phyloP scores from a whole-genome alignment of 1,139 yeast genomes.

The Scheffersomyces parashehatae region DNA sequence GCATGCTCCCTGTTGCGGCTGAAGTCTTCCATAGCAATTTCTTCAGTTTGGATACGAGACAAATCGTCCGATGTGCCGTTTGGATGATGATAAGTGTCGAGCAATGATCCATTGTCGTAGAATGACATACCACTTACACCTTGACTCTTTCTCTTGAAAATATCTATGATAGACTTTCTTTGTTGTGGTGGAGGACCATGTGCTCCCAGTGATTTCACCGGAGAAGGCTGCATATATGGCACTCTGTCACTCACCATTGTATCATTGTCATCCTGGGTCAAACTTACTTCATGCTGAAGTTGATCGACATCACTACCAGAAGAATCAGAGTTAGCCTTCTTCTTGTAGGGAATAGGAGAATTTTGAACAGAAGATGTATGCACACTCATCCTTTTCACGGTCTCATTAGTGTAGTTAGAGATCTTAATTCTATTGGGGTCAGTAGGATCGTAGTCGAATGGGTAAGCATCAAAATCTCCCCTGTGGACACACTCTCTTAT shows the following conservation, averaged over 20 bases:
- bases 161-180: conserved; percentile 26
- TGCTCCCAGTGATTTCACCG: conserved; percentile 5
- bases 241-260: conserved; percentile 1
- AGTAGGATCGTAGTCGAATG: conserved; percentile 64
- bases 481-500: conserved; percentile 71
- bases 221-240: conserved; percentile 1
- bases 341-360: conserved; percentile 4
- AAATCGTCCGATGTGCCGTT: conserved; percentile 7
- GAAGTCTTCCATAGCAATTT: conserved; percentile 51
- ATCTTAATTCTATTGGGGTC: conserved; percentile 49
- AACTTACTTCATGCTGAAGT: conserved; percentile 1
- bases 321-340: conserved; percentile 7
- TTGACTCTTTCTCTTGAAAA: conserved; percentile 29
- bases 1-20: conserved; percentile 23
- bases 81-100: conserved; percentile 27
- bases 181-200: conserved; percentile 2
- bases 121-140: conserved; percentile 16
- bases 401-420: conserved; percentile 28
- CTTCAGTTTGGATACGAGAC: conserved; percentile 40
- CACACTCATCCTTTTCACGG: conserved; percentile 22
- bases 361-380: conserved; percentile 3
- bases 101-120: conserved; percentile 32
- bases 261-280: not conserved
- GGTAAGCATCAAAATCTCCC: conserved; percentile 62
- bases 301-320: conserved; percentile 17